phyloP scores from a whole-genome alignment of 306 rosid species.

The Macrotyloma uniflorum region DNA sequence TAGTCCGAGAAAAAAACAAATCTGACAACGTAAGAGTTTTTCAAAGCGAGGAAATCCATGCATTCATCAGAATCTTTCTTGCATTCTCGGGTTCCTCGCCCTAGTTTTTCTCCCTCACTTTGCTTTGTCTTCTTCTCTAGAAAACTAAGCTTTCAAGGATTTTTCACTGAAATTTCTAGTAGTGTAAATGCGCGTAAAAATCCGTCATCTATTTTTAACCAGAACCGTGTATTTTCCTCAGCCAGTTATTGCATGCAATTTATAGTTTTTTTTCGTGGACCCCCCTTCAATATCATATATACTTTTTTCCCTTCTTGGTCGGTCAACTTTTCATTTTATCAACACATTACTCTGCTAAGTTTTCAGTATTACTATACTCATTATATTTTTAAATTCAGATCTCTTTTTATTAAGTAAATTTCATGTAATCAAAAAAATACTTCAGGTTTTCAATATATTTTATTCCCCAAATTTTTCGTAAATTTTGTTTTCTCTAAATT shows the following conservation, averaged over 20 bases:
- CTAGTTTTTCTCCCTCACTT: slow-evolving; percentile 41
- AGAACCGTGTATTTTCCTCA: not conserved
- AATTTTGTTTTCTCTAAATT: too few species aligned
- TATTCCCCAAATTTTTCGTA: too few species aligned
- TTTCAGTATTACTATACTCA: too few species aligned
- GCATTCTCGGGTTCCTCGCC: slow-evolving; percentile 40
- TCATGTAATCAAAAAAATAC: too few species aligned
- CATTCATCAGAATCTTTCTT: slow-evolving; percentile 58
- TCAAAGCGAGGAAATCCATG: slow-evolving; percentile 57
- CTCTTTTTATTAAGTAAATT: too few species aligned
- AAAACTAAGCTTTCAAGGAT: slow-evolving; percentile 16
- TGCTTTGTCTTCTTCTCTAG: slow-evolving; percentile 5
- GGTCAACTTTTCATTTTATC: not conserved
- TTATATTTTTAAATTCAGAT: too few species aligned
- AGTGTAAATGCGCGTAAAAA: not conserved
- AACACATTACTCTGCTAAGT: not conserved
- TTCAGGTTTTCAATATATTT: too few species aligned
- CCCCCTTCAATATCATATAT: not conserved
- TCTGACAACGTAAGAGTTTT: slow-evolving; percentile 12
- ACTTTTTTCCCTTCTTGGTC: not conserved
- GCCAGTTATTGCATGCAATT: slow-evolving; percentile 32
- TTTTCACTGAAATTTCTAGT: slow-evolving; percentile 1
- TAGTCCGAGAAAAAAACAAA: slow-evolving; percentile 37
- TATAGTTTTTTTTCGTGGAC: slow-evolving; percentile 20
- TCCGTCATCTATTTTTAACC: slow-evolving; percentile 36